These are phyloP conservation scores for Penicillium sp. DNA, from an alignment of 2,329 filamentous ascomycete species.

Conservation along the genomic window DNA sequence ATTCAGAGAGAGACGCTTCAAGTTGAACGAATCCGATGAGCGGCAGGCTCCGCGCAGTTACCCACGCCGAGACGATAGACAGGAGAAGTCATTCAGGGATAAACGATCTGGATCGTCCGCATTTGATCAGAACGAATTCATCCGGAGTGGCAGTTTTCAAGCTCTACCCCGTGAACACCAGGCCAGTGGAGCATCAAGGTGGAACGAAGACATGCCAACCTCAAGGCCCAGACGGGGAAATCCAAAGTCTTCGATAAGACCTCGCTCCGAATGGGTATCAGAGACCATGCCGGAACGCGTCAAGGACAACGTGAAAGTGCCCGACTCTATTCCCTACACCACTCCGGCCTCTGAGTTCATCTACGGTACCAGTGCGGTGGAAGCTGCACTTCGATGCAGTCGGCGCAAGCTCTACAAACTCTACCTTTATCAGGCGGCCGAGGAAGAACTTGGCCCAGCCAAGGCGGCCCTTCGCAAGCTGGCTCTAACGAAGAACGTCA, in stretches of 20 bases:
- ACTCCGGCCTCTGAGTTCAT: conserved; percentile 89
- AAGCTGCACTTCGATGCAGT: conserved; percentile 70
- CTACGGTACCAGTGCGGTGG: conserved; percentile 79
- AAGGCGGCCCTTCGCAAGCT: conserved; percentile 38
- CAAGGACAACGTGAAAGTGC: conserved; percentile 37
- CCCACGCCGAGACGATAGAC: not conserved
- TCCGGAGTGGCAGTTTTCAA: conserved; percentile 32
- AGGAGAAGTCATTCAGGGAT: not conserved
- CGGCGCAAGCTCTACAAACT: conserved; percentile 79
- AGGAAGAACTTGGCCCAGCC: conserved; percentile 50
- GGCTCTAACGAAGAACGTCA: conserved; percentile 48
- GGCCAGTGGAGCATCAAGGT: conserved; percentile 1
- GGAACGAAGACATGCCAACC: not conserved
- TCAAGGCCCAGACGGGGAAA: not conserved
- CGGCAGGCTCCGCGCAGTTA: not conserved
- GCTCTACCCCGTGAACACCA: conserved; percentile 25
- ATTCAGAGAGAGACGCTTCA: not conserved
- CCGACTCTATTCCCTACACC: conserved; percentile 63
- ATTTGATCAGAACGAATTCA: conserved; percentile 34
- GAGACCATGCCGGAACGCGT: conserved; percentile 33
- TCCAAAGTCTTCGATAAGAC: not conserved
- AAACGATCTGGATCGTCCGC: not conserved
- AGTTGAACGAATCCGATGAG: not conserved
- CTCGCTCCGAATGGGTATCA: conserved; percentile 21
- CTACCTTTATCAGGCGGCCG: conserved; percentile 68